These are phyloP conservation scores for Heterobasidion occidentale DNA, from an alignment of 1,284 basidiomycete species.

Conservation along the genomic window DNA sequence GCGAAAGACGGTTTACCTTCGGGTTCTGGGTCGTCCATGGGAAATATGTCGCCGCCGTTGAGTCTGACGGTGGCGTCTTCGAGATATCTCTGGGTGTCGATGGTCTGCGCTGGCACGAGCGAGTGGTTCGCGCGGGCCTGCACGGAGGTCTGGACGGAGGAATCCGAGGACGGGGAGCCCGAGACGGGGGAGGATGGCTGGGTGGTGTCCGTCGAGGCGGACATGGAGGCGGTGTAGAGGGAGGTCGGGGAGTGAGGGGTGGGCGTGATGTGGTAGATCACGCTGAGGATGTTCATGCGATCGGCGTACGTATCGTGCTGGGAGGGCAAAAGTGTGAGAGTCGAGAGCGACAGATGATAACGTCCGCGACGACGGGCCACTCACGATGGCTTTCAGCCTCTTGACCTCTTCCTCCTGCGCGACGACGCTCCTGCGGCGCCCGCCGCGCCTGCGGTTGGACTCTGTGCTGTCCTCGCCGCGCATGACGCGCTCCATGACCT, in stretches of 20 bases:
- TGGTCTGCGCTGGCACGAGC: constrained; percentile 22
- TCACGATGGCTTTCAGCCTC: constrained; percentile 73
- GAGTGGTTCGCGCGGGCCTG: constrained; percentile 26
- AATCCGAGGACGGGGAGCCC: constrained; percentile 45
- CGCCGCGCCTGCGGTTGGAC: constrained; percentile 40
- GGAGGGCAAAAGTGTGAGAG: too few relatives aligned
- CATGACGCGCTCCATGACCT: constrained; percentile 81
- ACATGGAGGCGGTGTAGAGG: constrained; percentile 38
- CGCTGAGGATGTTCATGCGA: constrained; percentile 80
- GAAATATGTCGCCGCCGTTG: constrained; percentile 4
- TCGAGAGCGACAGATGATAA: background rate
- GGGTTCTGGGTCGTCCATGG: background rate
- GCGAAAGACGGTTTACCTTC: background rate
- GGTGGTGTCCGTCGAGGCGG: constrained; percentile 43
- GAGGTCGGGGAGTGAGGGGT: constrained; percentile 55
- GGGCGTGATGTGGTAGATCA: constrained; percentile 77
- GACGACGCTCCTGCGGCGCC: constrained; percentile 66
- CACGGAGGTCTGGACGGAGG: constrained; percentile 34
- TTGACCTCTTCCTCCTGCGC: constrained; percentile 81
- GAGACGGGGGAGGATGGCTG: constrained; percentile 42
- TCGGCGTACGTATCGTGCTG: constrained; percentile 86
- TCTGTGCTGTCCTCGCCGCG: constrained; percentile 74
- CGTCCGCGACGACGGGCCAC: constrained; percentile 23
- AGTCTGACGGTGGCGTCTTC: constrained; percentile 18
- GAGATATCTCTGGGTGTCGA: constrained; percentile 21